Evolutionary conservation across 345 rosid species (phyloP), one percentile per base, ranked within the genome.

Genomic region (Luvunga scandens): DNA sequence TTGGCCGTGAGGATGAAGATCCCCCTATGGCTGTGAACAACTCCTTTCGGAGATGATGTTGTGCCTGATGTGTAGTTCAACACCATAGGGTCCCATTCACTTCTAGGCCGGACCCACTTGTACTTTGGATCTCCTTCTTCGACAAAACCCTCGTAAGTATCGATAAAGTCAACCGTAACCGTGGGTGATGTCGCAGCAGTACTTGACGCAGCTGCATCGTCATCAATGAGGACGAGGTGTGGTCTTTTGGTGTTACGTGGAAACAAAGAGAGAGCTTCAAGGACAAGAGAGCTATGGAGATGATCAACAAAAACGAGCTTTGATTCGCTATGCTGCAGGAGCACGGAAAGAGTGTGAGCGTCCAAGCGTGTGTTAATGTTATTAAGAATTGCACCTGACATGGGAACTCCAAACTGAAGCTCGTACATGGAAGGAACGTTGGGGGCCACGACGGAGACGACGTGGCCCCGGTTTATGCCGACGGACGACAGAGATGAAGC

Each of bases 401-500:
- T 88, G 50, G 94, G 94, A 10, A 91, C 90, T 1, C 89, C 91
- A 28, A 91, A 91, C 64, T 89, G 94, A 53, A 91, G 92, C 82
- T 91, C 94, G 75, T 89, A 89, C 81, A 89, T 86, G 48, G 89
- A 80, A 4, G 94, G 88, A 18, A 79, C 78, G 77, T 86, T 91
- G 72, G 92, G 94, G 24, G 89, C 85, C 27, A 91, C 62, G 9
- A 89, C 90, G 70, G 92, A 88, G 31, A 91, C 90, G 0, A 91
- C 90, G 24, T 91, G 75, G 48, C 89, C 86, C 0, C 66, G 78
- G 39, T 76, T 48, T 85, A 89, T 82, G 50, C 91, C 89, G 7
- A 64, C 38, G 33, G 90, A 82, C 6, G 89, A 75, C 9, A 91
- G 80, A 22, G 92, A 79, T 0, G 94, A 89, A 1, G 92, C 92